These are phyloP conservation scores for Phytophthora pluvialis DNA, from an alignment of 352 stramenopile species.

Conservation along the genomic window DNA sequence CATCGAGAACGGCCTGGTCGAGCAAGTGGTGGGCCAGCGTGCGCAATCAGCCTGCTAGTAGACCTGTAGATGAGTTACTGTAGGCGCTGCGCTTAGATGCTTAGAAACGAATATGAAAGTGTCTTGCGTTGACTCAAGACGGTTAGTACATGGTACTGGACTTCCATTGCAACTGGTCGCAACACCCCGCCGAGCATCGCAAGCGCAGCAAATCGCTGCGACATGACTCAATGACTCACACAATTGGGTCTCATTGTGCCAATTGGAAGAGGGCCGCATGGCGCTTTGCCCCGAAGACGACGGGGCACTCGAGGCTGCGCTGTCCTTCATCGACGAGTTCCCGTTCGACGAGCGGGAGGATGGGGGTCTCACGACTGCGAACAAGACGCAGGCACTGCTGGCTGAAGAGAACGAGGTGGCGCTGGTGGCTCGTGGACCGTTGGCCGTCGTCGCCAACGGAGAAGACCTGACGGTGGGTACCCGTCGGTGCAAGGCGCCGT, in stretches of 20 bases:
- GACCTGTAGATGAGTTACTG: not conserved
- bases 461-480: not conserved
- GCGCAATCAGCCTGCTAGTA: constrained; percentile 5
- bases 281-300: constrained; percentile 13
- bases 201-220: constrained; percentile 1
- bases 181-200: no score
- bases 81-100: not conserved
- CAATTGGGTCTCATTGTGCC: not conserved
- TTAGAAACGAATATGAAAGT: no score
- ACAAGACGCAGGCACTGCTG: not conserved
- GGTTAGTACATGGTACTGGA: no score
- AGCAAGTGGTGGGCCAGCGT: constrained; percentile 14
- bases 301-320: constrained; percentile 17
- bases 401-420: constrained; percentile 3
- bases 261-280: not conserved
- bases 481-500: constrained; percentile 3
- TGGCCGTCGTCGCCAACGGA: not conserved
- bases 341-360: constrained; percentile 6
- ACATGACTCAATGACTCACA: not conserved
- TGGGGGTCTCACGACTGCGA: not conserved
- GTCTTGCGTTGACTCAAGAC: no score
- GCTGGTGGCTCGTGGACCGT: not conserved
- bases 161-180: no score
- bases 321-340: constrained; percentile 34
- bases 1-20: constrained; percentile 32